Evolutionary conservation across 352 stramenopile genomes (phyloP), one percentile per base, ranked within the genome.

Genomic region (Phytopythium kandeliae): DNA sequence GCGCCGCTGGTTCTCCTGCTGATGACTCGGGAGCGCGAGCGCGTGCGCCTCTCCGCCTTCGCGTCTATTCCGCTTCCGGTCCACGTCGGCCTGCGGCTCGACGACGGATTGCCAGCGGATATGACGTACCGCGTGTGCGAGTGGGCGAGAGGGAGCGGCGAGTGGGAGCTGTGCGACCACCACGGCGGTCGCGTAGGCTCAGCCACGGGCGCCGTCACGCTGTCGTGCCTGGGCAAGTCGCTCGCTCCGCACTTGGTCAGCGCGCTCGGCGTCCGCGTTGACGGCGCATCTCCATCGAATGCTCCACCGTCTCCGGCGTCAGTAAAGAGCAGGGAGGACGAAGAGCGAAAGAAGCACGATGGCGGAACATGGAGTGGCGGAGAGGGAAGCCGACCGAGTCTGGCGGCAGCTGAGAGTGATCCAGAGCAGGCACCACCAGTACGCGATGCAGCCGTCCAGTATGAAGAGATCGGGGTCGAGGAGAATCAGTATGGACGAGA

Each of bases 181-280:
- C 30, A 17, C 1, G 72, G 63, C 35, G 26, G 28, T 9, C 5
- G 40, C 1, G 51, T 70, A 2, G 69, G 69, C 1, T 30, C 28
- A 6, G 67, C 65, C 9, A 63, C 36, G 0, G 71, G 67, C 3
- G 47, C 37, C 2, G 46, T 74, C 15, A 80, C 67, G 21, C 62
- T 83, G 4, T 78, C 69, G 28, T 83, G 72, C 54, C 57, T 83
- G 8, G 72, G 72, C 0, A 71, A 65, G 31, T 40, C 60, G 3
- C 51, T 80, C 10, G 67, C 69, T 0, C 67, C 69, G 35, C 61
- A 80, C 40, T 51, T 83, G 12, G 48, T 31, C 0, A 43, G 51
- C 13, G 65, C 55, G 6, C 48, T 82, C 15, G 69, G 66, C 4
- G 52, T 80, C 3, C 63, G 64, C 3, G 58, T 78, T 25, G 52